phyloP scores from a whole-genome alignment of 768 basidiomycete genomes.

The Serendipita sp. region DNA sequence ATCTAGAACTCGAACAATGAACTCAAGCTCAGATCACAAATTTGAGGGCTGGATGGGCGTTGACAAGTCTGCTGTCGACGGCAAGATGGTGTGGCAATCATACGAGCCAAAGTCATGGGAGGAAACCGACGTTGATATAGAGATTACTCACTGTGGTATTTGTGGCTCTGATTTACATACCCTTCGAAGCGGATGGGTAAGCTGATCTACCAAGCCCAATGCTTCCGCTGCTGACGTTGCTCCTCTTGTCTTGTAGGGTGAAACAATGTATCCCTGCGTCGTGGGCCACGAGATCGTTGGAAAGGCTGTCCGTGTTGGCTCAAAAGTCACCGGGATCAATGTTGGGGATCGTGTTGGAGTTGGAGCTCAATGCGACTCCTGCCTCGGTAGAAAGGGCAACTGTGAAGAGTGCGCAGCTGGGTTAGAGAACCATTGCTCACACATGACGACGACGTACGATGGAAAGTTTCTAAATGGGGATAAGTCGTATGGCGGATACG shows the following conservation, averaged over 20 bases:
- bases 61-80: too few relatives aligned
- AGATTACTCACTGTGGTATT: conserved; percentile 33
- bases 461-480: conserved; percentile 26
- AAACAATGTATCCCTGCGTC: background rate
- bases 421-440: conserved; percentile 41
- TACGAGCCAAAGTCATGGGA: conserved; percentile 38
- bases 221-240: too few relatives aligned
- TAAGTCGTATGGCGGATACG: conserved; percentile 32
- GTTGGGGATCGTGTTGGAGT: conserved; percentile 42
- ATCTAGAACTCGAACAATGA: too few relatives aligned
- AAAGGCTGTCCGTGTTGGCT: conserved; percentile 34
- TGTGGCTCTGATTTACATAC: conserved; percentile 41
- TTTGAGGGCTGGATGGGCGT: too few relatives aligned
- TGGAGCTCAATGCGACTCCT: conserved; percentile 35
- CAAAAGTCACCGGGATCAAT: conserved; percentile 37
- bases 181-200: conserved; percentile 29
- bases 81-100: too few relatives aligned
- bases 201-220: conserved; percentile 1
- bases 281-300: conserved; percentile 44
- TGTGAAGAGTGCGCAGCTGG: conserved; percentile 34
- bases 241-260: background rate
- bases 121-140: conserved; percentile 41
- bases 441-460: conserved; percentile 29
- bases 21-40: too few relatives aligned
- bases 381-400: conserved; percentile 18